Base-by-base conservation (phyloP, 2,329 filamentous ascomycete genomes). In the Stagonosporopsis chrysanthemi region DNA sequence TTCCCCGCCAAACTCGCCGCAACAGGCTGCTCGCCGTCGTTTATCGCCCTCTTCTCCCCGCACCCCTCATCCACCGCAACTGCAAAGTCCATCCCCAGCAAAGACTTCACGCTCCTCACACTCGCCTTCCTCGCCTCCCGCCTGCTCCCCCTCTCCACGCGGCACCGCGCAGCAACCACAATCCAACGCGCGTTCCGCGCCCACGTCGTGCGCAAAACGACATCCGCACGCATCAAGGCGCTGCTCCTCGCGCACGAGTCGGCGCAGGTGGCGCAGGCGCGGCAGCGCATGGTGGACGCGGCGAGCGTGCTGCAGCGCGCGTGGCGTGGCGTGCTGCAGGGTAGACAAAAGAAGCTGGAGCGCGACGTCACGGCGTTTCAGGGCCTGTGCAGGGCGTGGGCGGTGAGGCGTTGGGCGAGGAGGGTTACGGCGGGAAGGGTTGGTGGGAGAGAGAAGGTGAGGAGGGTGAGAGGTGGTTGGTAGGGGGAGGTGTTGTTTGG, bases 41-140 rank as follows among this genome's bases (percentile, higher is more conserved):
- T 83, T 77, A 72, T 76, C 64, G 71, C 71, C 47, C 79, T 82
- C 49, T 80, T 82, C 60, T 65, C 68, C 6, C 58, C 69, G 5
- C 60, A 64, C 23, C 14, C 40, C 3, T 33, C 28, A 12, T n/a
- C 8, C 68, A 70, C 19, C 53, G 46, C 8, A 28, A 57, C 62
- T 6, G 45, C 64, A 15, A 65, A 62, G 4, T 74, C 77, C 24
- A 79, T 87, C 23, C 83, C 85, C 12, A 81, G 82, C 53, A 76
- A 76, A 24, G 80, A 83, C 62, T 86, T 85, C 60, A 85, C 83
- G 0, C 69, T 86, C 24, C 81, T 83, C 2, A 80, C 83, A 2
- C 80, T 88, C 7, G 80, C 84, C 4, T 87, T 87, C 68, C 79
- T 88, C 6, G 85, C 84, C 39, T 86, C 83, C 4, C 80, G 85